Evolutionary conservation across 345 rosid species (phyloP).

Genomic region (Combretum micranthum): DNA sequence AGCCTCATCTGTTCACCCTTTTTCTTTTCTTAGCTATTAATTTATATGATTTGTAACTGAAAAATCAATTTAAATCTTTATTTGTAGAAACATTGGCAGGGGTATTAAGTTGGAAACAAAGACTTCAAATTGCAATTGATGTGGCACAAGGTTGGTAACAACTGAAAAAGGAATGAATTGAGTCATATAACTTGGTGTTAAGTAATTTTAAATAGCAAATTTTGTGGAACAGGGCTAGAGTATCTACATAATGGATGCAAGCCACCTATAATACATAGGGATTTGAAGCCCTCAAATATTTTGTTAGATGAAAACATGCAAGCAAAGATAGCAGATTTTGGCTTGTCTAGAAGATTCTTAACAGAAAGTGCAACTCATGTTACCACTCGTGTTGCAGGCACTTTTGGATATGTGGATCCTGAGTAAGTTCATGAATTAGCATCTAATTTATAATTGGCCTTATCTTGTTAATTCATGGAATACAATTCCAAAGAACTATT

Average conservation of each 20-base stretch:
- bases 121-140: constrained; percentile 38
- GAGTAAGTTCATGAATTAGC: neutral
- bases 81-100: constrained; percentile 12
- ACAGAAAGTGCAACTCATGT: constrained; percentile 17
- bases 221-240: constrained; percentile 6
- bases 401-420: constrained; percentile 10
- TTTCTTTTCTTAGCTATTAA: too few relatives aligned
- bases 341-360: constrained; percentile 15
- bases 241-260: constrained; percentile 25
- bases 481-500: too few relatives aligned
- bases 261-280: constrained; percentile 24
- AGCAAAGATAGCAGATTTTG: constrained; percentile 24
- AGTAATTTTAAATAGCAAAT: neutral
- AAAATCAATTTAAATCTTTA: neutral
- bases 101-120: too few relatives aligned
- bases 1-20: too few relatives aligned
- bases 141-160: constrained; percentile 39
- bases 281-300: constrained; percentile 21
- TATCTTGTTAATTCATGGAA: too few relatives aligned
- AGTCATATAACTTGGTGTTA: neutral
- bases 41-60: neutral
- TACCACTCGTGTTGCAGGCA: constrained; percentile 27
- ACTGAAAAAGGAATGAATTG: neutral
- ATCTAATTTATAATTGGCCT: too few relatives aligned
- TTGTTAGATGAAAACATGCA: constrained; percentile 15